These are phyloP conservation scores for Westerdykella aurantiaca DNA, from an alignment of 2,329 filamentous ascomycete species.

Conservation along the genomic window DNA sequence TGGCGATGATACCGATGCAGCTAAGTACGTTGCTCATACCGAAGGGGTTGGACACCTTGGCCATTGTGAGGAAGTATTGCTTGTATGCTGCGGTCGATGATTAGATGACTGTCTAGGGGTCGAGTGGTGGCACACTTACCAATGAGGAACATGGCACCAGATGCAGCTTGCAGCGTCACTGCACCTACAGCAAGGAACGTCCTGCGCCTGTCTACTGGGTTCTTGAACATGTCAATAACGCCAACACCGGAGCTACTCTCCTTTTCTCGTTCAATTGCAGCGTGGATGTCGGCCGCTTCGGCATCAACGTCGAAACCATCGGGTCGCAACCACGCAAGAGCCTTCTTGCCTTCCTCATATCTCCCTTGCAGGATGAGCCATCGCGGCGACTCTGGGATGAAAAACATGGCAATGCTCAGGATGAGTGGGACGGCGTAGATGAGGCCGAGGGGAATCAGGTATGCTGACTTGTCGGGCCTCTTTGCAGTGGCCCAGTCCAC, in stretches of 20 bases:
- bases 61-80: conserved; percentile 58
- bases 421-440: conserved; percentile 46
- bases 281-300: conserved; percentile 26
- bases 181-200: conserved; percentile 33
- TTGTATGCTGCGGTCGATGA: conserved; percentile 19
- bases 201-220: conserved; percentile 30
- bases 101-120: background rate
- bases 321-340: conserved; percentile 35
- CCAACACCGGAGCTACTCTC: conserved; percentile 23
- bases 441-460: conserved; percentile 48
- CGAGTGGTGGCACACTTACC: conserved; percentile 30
- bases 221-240: conserved; percentile 34
- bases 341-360: conserved; percentile 33
- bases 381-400: conserved; percentile 30
- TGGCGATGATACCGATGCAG: conserved; percentile 51
- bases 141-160: conserved; percentile 36
- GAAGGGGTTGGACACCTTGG: conserved; percentile 51
- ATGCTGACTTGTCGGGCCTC: conserved; percentile 30
- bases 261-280: conserved; percentile 31
- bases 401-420: conserved; percentile 36
- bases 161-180: conserved; percentile 34
- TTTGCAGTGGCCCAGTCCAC: conserved; percentile 47
- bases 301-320: conserved; percentile 36
- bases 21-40: conserved; percentile 53
- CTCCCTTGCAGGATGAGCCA: conserved; percentile 31